A percentile compares a stretch with the other conserved stretches of the same genome.
Conservation (phyloP, 306 rosid species). For the Crotalaria pallida region DNA sequence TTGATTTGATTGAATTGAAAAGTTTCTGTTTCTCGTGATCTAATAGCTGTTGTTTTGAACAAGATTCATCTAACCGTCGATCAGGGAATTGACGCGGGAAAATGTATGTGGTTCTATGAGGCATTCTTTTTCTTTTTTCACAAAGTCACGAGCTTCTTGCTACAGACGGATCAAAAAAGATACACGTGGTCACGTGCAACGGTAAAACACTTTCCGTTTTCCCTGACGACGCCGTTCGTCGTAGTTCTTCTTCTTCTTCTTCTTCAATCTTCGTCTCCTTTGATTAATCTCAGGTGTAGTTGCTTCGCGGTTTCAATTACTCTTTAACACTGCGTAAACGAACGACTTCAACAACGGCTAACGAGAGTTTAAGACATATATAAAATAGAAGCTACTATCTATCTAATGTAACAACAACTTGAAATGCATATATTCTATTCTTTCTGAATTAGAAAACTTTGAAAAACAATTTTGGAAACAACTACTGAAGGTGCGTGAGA, state of each 20-base stretch:
- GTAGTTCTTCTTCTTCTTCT: background rate
- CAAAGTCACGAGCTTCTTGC: constrained; percentile 37
- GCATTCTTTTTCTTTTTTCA: constrained; percentile 41
- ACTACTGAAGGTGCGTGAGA: too few species aligned
- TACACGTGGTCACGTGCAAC: constrained; percentile 30
- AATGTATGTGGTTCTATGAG: constrained; percentile 92
- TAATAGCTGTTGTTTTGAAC: constrained; percentile 47
- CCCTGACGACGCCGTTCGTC: background rate
- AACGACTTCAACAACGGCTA: too few species aligned
- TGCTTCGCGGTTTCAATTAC: background rate
- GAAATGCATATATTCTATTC: background rate
- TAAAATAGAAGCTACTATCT: background rate
- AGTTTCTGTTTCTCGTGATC: constrained; percentile 53
- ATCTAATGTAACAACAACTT: too few species aligned
- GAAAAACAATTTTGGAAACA: too few species aligned
- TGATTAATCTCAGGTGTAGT: too few species aligned
- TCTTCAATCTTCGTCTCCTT: background rate
- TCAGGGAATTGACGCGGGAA: constrained; percentile 91
- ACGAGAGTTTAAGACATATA: too few species aligned
- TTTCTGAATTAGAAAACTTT: background rate
- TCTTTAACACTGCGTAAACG: background rate
- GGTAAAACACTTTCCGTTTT: constrained; percentile 15
- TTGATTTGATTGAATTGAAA: constrained; percentile 24
- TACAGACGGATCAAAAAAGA: background rate
- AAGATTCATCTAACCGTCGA: constrained; percentile 52